phyloP scores from a whole-genome alignment of 208 protist genomes.

The Wallacemonas collosoma region DNA sequence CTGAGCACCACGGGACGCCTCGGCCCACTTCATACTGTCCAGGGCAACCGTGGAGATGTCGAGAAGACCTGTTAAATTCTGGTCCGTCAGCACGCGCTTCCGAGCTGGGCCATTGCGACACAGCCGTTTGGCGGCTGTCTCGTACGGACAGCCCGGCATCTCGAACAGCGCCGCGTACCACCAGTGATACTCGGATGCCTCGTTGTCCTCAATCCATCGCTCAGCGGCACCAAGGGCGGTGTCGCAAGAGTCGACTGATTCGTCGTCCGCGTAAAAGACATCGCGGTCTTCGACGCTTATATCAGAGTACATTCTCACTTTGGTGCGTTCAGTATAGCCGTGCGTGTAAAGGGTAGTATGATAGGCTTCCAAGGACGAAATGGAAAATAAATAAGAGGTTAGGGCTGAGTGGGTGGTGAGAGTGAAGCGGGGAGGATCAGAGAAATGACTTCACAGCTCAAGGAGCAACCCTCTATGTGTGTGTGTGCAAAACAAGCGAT shows the following conservation, averaged over 20 bases:
- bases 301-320: no score
- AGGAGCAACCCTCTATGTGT: no score
- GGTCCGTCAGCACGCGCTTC: neutral
- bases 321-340: no score
- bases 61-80: neutral
- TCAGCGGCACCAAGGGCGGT: neutral
- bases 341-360: no score
- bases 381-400: no score
- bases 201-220: constrained; percentile 7
- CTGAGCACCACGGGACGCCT: neutral
- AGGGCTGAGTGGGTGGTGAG: no score
- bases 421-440: no score
- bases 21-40: neutral
- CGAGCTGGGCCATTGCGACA: no score
- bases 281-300: neutral
- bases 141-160: constrained; percentile 1
- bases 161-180: neutral
- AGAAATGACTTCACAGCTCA: no score
- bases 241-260: neutral
- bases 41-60: neutral
- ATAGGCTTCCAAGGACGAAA: no score
- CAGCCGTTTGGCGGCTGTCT: neutral
- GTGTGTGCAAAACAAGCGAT: no score
- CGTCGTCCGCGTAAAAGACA: neutral
- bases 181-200: neutral